Percentiles rank a stretch among this genome's conserved stretches.
Evolutionary conservation across 257 asterid genomes (phyloP).

Genomic region (Solanum appendiculatum): DNA sequence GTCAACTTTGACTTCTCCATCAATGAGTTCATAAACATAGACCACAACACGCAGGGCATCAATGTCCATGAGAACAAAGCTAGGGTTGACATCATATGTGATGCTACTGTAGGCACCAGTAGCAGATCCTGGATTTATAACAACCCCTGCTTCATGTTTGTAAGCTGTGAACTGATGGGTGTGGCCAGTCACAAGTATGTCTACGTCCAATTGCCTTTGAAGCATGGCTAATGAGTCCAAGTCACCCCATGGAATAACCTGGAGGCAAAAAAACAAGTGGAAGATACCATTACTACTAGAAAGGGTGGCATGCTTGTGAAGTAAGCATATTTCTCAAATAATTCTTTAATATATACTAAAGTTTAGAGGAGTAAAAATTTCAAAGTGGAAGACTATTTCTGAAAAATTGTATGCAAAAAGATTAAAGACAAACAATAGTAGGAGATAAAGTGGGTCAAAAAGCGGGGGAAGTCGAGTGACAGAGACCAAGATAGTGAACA

Average conservation of each 20-base stretch:
- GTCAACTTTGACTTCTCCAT: slow-evolving; percentile 97
- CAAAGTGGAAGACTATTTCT: not conserved
- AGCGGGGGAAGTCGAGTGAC: not conserved
- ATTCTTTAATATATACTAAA: not conserved
- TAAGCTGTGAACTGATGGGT: slow-evolving; percentile 96
- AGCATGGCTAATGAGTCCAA: slow-evolving; percentile 93
- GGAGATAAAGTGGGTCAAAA: not conserved
- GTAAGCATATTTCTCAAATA: not conserved
- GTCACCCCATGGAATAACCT: slow-evolving; percentile 99
- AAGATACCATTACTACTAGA: not conserved
- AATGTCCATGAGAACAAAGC: slow-evolving; percentile 96
- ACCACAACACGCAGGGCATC: slow-evolving; percentile 94
- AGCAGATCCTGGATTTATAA: slow-evolving; percentile 94
- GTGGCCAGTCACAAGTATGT: slow-evolving; percentile 89
- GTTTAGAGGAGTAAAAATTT: not conserved
- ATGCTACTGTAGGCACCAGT: slow-evolving; percentile 97
- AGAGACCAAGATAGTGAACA: not conserved
- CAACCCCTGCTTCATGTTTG: slow-evolving; percentile 97
- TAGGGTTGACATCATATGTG: slow-evolving; percentile 93
- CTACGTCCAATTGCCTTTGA: slow-evolving; percentile 94
- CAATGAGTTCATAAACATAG: slow-evolving; percentile 87
- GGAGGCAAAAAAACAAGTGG: not conserved
- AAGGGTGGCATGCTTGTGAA: not conserved
- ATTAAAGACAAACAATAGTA: not conserved
- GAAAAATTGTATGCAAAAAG: not conserved